Percentiles rank a stretch among this genome's conserved stretches.
phyloP scores from a whole-genome alignment of 108 stramenopile genomes.

The Parmales sp. region DNA sequence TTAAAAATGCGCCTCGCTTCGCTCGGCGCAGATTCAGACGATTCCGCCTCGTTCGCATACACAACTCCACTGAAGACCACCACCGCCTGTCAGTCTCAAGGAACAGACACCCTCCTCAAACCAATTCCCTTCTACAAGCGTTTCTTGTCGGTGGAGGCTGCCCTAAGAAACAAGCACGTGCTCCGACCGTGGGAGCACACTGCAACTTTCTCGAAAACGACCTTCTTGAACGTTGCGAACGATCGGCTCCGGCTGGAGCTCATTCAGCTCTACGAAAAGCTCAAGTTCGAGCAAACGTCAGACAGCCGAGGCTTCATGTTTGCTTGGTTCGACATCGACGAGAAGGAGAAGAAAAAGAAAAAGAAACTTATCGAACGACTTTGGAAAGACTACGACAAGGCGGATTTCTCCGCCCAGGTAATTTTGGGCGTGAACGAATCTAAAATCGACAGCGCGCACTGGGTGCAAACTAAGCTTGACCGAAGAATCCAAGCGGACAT shows the following conservation, averaged over 20 bases:
- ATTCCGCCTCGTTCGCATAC: too few relatives aligned
- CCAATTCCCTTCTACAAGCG: conserved; percentile 1
- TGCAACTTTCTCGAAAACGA: too few relatives aligned
- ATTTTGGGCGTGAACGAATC: not conserved
- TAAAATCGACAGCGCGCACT: not conserved
- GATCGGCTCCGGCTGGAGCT: not conserved
- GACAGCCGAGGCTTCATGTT: not conserved
- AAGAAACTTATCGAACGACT: not conserved
- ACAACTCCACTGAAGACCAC: too few relatives aligned
- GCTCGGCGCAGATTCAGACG: too few relatives aligned
- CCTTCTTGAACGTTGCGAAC: not conserved
- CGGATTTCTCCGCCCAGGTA: not conserved
- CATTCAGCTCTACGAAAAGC: not conserved
- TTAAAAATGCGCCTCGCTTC: too few relatives aligned
- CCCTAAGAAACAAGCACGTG: not conserved
- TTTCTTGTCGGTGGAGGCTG: not conserved
- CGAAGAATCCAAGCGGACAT: not conserved
- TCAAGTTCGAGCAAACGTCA: not conserved
- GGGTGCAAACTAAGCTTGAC: not conserved
- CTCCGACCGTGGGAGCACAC: not conserved
- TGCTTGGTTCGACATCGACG: not conserved
- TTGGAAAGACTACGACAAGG: not conserved
- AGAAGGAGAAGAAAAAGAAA: not conserved
- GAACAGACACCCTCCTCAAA: too few relatives aligned
- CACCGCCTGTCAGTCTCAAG: too few relatives aligned